Evolutionary conservation across 164 flowering plant species (phyloP), one percentile per base, ranked within the genome.

Genomic region (Tetracentron sinense): DNA sequence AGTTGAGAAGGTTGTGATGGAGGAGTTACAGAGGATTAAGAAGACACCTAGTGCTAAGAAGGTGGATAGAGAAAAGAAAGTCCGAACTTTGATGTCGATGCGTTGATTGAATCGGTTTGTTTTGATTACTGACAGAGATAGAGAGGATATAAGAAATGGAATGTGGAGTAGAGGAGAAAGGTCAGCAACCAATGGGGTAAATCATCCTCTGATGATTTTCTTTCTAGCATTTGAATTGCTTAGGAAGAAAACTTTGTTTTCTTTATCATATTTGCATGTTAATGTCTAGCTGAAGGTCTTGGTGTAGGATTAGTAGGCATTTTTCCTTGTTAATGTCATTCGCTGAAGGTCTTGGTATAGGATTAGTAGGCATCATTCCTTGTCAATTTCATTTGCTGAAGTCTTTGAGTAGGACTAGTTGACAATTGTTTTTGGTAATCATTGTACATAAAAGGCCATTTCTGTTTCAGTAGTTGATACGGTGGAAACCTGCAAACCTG

Each of bases 51-150:
- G 62, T 44, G 88, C 87, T 19, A 86, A 74, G 69, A 83, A 70
- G 62, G 89, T 77, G 0, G 94, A 86, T 57, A 81, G 94, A 28
- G 79, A 82, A 55, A 85, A 74, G 28, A 78, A 65, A 63, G 83
- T 89, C 0, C 78, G 88, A 0, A 83, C 86, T 27, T 52, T 88
- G 68, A 81, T 82, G 97, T 78, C 97, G 14, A 77, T 90, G 87
- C 83, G 97, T 11, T 87, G 79, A 82, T 60, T 48, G 56, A 51
- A 61, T 61, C 50, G 49, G 29, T 55, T 60, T 20, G 52, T 71
- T 53, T 63, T 50, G 47, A 51, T 42, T 20, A 21, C 4, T 6
- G 16, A 30, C 33, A 38, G 63, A 33, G 29, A 44, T 7, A 31
- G 21, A 46, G 23, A 54, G 44, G 1, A 20, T 6, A 21, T 28